Percentiles rank a stretch among this genome's conserved stretches.
Evolutionary conservation across 2,329 filamentous ascomycete species (phyloP).

Genomic region (Monosporascus sp.): DNA sequence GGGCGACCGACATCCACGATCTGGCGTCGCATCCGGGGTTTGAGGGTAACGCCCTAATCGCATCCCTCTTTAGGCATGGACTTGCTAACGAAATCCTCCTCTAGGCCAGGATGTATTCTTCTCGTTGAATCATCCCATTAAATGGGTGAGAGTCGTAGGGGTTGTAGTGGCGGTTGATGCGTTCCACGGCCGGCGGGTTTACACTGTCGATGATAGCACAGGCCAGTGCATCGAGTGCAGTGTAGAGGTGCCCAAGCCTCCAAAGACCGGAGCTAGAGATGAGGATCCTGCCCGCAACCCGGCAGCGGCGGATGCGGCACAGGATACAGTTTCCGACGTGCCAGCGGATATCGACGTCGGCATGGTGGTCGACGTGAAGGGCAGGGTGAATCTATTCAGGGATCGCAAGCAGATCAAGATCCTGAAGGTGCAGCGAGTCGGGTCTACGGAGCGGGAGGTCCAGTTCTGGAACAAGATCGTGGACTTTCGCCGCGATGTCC

Average conservation of each 20-base stretch:
- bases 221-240: slow-evolving; percentile 51
- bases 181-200: slow-evolving; percentile 39
- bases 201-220: slow-evolving; percentile 61
- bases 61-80: background rate
- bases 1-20: slow-evolving; percentile 41
- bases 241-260: slow-evolving; percentile 17
- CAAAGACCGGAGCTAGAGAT: background rate
- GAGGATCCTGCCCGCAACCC: background rate
- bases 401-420: slow-evolving; percentile 47
- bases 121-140: slow-evolving; percentile 67
- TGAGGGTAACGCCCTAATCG: slow-evolving; percentile 37
- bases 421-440: slow-evolving; percentile 41
- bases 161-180: slow-evolving; percentile 60
- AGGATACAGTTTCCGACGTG: slow-evolving; percentile 2
- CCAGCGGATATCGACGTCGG: slow-evolving; percentile 38
- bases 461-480: slow-evolving; percentile 51
- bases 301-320: background rate
- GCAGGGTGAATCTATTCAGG: slow-evolving; percentile 42
- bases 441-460: slow-evolving; percentile 51
- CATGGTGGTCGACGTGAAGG: slow-evolving; percentile 52
- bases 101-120: slow-evolving; percentile 56
- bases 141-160: slow-evolving; percentile 68
- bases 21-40: slow-evolving; percentile 45
- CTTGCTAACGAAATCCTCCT: background rate
- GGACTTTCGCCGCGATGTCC: slow-evolving; percentile 43